Evolutionary conservation across 1,139 yeast genomes (phyloP), one percentile per base, ranked within the genome.

Genomic region (Pichia inconspicua): DNA sequence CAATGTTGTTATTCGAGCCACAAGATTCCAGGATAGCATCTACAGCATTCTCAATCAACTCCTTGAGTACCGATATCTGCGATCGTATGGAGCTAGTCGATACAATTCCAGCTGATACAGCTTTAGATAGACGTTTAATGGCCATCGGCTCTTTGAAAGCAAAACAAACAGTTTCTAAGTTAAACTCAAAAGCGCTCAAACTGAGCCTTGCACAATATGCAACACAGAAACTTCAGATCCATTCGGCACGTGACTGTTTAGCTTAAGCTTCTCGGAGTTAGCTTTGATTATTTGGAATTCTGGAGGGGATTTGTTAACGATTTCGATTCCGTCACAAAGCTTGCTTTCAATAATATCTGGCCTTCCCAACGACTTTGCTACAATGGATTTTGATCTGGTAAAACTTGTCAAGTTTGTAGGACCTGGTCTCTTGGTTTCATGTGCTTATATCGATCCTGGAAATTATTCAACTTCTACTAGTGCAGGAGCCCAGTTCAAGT

Each of bases 381-480:
- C 2, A 7, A 43, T 43, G 35, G 15, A 32, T 25, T 15, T 55
- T 6, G 55, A 54, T 25, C 8, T 59, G 4, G 49, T 47, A 25
- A 82, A 82, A 59, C 79, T 82, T 58, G 65, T 73, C 11, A 70
- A 74, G 45, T 84, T 84, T 58, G 69, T 84, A n/a, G 92, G 94
- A 0, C 94, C 94, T 0, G 94, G 94, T 0, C 67, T 84, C 32
- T 75, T 84, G 74, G 85, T 84, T 4, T 76, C 86, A 15, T 89
- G 85, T 38, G 82, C 89, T 1, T 84, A 84, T 60, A 80, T 84
- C 77, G 92, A 84, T 60, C 92, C 92, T 0, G 94, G 94, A 1
- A 84, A 84, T 61, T 84, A 83, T 62, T 80, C 86, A 44, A 83
- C 90, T 0, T 85, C 90, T 1, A 90, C 84, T 2, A 80, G 85